Conservation (phyloP, 495 filamentous ascomycete species). For the Penicillium canescens region DNA sequence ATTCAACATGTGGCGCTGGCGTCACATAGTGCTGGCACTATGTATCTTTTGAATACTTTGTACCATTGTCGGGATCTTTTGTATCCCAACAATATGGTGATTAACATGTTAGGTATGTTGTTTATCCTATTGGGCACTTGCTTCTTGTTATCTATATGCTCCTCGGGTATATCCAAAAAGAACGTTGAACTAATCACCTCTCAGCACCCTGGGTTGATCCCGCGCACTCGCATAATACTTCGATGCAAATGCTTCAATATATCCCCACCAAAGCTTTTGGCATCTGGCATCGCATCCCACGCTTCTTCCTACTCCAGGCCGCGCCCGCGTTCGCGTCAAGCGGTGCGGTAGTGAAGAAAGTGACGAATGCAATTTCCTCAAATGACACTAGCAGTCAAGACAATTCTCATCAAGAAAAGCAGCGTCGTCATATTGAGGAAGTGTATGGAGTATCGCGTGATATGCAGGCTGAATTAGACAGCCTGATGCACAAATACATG, state of each 20-base stretch:
- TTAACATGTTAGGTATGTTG: conserved; percentile 36
- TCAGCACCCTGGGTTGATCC: conserved; percentile 49
- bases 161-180: background rate
- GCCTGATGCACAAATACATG: conserved; percentile 17
- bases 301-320: conserved; percentile 32
- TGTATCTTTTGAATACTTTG: conserved; percentile 48
- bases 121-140: background rate
- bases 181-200: conserved; percentile 4
- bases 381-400: background rate
- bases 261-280: conserved; percentile 28
- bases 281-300: conserved; percentile 34
- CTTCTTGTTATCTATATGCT: no score
- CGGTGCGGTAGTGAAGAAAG: conserved; percentile 12
- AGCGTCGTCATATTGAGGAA: conserved; percentile 17
- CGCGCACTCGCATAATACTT: conserved; percentile 32
- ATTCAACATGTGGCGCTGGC: conserved; percentile 42
- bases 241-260: conserved; percentile 27
- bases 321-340: conserved; percentile 23
- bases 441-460: conserved; percentile 18
- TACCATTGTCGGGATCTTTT: conserved; percentile 37
- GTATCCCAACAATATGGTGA: conserved; percentile 30
- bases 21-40: conserved; percentile 46
- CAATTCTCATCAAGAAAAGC: conserved; percentile 8
- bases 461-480: conserved; percentile 23
- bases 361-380: conserved; percentile 4